phyloP scores from a whole-genome alignment of 2,329 filamentous ascomycete genomes.

The Ophiostoma australiae region DNA sequence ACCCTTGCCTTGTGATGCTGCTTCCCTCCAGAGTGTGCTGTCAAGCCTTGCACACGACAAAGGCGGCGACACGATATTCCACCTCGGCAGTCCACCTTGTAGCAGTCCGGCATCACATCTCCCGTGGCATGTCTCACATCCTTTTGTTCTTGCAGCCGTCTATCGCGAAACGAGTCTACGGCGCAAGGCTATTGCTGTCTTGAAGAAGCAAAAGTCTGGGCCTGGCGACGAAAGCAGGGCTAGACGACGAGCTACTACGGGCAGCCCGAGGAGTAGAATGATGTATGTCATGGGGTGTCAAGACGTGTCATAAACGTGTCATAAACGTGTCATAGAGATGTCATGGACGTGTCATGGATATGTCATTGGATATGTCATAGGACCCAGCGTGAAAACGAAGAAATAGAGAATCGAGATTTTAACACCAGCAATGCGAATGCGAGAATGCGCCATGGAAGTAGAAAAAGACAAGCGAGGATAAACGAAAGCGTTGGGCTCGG shows the following conservation, averaged over 20 bases:
- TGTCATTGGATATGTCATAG: too few relatives aligned
- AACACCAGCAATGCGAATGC: not conserved
- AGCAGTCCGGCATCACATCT: too few relatives aligned
- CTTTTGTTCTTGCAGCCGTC: not conserved
- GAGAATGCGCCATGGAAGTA: not conserved
- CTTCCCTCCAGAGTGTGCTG: not conserved
- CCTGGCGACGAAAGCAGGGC: not conserved
- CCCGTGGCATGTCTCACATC: not conserved
- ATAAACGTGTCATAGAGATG: not conserved
- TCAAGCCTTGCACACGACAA: not conserved
- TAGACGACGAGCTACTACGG: not conserved
- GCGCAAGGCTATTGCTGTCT: not conserved
- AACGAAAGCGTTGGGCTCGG: not conserved
- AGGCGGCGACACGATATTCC: not conserved
- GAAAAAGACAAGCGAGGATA: not conserved
- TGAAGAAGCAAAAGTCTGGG: not conserved
- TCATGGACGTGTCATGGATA: not conserved
- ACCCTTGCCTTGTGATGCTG: not conserved
- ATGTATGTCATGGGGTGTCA: too few relatives aligned
- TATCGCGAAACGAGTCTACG: not conserved
- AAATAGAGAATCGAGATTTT: too few relatives aligned
- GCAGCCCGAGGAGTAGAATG: not conserved
- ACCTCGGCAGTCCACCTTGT: not conserved
- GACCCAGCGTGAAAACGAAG: not conserved
- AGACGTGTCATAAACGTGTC: not conserved